Conservation (phyloP, 257 asterid species). For the Solanum microdontum region DNA sequence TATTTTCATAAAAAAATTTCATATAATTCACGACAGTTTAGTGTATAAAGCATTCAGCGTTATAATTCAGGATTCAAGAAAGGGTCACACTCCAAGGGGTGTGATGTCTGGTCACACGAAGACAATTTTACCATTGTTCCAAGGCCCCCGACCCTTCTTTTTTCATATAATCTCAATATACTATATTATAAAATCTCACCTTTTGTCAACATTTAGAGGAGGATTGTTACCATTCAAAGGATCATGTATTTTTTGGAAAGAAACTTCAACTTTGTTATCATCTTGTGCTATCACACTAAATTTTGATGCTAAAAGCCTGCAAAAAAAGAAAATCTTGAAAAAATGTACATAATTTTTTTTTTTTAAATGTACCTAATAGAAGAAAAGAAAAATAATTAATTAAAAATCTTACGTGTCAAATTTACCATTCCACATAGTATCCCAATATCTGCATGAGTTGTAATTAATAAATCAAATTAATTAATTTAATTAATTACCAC, state of each 20-base stretch:
- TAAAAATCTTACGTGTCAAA: conserved; percentile 9
- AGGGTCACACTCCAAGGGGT: not conserved
- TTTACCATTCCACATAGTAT: conserved; percentile 10
- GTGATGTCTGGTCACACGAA: not conserved
- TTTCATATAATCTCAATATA: not conserved
- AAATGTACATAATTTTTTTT: not conserved
- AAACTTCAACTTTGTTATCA: conserved; percentile 17
- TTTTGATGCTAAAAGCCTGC: conserved; percentile 16
- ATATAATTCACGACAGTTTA: too few relatives aligned
- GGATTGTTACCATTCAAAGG: not conserved
- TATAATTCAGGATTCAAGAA: not conserved
- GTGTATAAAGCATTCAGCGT: not conserved
- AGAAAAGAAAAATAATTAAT: not conserved
- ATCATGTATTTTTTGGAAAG: conserved; percentile 24
- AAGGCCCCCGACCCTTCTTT: not conserved
- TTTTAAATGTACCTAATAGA: not conserved
- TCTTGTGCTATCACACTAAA: conserved; percentile 12
- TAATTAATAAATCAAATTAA: not conserved
- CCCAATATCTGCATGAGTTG: conserved; percentile 23
- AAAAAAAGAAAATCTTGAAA: not conserved
- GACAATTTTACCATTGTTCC: not conserved
- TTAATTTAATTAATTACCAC: not conserved
- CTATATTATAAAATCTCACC: conserved; percentile 3
- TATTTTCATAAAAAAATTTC: too few relatives aligned
- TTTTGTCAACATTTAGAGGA: conserved; percentile 22